Base-by-base conservation (phyloP, 2,329 filamentous ascomycete genomes). In the Esteya vermicola region DNA sequence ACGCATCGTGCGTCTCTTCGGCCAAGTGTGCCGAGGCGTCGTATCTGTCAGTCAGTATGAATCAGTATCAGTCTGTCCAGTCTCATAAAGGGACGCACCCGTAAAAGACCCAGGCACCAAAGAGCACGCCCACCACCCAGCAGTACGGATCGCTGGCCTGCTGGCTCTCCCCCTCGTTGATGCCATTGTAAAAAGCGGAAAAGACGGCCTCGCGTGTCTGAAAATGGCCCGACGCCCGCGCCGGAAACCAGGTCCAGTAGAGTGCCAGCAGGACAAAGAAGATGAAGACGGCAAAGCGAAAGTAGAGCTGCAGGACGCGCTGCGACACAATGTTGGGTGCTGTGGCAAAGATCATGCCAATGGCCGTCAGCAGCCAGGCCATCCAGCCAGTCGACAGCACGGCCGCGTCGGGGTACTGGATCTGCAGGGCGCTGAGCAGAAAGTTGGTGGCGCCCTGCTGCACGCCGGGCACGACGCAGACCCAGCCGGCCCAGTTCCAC, bases 261-360 rank as follows among this genome's bases (percentile, higher is more conserved):
- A 59, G 45, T 16, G 54, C 44, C 37, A 61, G 51, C 6, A 61
- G 48, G 8, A 49, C 38, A 33, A 57, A 55, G 48, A 59, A 60
- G 39, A 59, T 57, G 39, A 54, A 42, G 18, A 58, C 47, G 9
- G 56, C 57, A 33, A 60, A 58, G 16, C 58, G 54, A 39, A 61
- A 60, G 38, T 60, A 59, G 30, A 52, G 45, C 46, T 53, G 46
- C n/a, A 61, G 47, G 14, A 57, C 50, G 8, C 74, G 63, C 39
- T 68, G 63, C 0, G 62, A 51, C 45, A 79, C 72, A 9, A 80
- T 62, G 44, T 78, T 63, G 4, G 64, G 59, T 28, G 68, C 60
- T 6, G 70, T 54, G n/a, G 62, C 49, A 34, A 67, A 63, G 3
- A 65, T 51, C 0, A 67, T 71, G 16, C 58, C 53, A 1, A 66